Conservation (phyloP, 495 filamentous ascomycete genomes). For the Penicillium alfredii region DNA sequence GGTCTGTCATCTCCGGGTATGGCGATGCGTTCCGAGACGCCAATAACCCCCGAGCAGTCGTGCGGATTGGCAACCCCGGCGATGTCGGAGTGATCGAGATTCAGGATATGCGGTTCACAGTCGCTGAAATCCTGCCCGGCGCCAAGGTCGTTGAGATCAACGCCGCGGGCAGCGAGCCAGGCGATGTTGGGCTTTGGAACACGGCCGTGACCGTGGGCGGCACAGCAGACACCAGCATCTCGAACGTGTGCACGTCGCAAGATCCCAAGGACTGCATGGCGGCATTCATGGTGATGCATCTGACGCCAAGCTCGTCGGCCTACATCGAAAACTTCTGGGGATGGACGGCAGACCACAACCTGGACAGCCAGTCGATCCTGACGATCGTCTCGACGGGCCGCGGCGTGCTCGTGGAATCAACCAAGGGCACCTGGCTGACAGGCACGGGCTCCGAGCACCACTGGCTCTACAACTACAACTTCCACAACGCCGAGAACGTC, state of each 20-base stretch:
- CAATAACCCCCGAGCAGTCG: conserved; percentile 47
- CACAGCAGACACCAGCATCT: conserved; percentile 35
- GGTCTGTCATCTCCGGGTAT: conserved; percentile 42
- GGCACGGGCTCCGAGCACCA: conserved; percentile 44
- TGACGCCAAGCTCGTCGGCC: conserved; percentile 42
- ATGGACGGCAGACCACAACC: conserved; percentile 54
- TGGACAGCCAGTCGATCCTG: conserved; percentile 32
- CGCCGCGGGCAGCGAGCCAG: conserved; percentile 42
- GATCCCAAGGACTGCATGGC: conserved; percentile 36
- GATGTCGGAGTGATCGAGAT: conserved; percentile 54
- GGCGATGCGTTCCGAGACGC: conserved; percentile 50
- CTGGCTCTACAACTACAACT: conserved; percentile 47
- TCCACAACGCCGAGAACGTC: conserved; percentile 42
- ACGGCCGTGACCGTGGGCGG: conserved; percentile 48
- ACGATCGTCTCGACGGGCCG: conserved; percentile 46
- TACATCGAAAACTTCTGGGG: conserved; percentile 60
- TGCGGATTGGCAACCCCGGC: conserved; percentile 50
- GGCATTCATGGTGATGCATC: conserved; percentile 48
- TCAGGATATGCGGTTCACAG: conserved; percentile 51
- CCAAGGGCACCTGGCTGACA: conserved; percentile 36
- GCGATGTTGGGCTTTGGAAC: conserved; percentile 57
- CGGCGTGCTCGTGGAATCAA: conserved; percentile 45
- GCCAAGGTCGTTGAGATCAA: conserved; percentile 46
- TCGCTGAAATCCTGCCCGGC: conserved; percentile 46
- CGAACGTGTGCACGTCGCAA: conserved; percentile 34